Percentiles rank a stretch among this genome's conserved stretches.
phyloP scores from a whole-genome alignment of 2,329 filamentous ascomycete genomes.

The Celoporthe dispersa region DNA sequence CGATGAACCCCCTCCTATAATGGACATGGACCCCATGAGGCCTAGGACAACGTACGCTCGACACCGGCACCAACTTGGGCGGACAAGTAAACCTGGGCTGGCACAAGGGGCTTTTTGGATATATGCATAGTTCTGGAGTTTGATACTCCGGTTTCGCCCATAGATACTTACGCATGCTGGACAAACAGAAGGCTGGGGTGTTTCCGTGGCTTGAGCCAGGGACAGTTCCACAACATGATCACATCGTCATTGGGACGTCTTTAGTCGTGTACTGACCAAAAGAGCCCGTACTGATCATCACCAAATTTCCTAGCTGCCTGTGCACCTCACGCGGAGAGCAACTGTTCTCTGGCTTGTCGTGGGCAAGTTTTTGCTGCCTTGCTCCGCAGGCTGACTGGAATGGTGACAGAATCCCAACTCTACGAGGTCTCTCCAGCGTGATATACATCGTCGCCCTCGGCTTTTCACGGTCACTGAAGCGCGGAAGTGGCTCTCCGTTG shows the following conservation, averaged over 20 bases:
- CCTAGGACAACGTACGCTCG: background rate
- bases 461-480: constrained; percentile 1
- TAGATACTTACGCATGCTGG: background rate
- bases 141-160: no score
- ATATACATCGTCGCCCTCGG: constrained; percentile 1
- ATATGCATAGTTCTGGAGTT: no score
- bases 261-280: background rate
- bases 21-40: background rate
- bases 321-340: background rate
- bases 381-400: background rate
- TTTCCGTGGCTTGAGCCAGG: background rate
- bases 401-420: background rate
- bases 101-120: background rate
- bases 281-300: background rate
- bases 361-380: background rate
- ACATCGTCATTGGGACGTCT: background rate
- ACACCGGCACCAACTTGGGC: background rate
- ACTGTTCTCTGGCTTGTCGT: background rate
- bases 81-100: no score
- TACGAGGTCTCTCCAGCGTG: background rate
- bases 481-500: constrained; percentile 11
- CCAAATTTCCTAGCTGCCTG: background rate
- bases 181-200: background rate
- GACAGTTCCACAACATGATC: no score
- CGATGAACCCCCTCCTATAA: background rate